Evolutionary conservation across 345 rosid species (phyloP).

Genomic region (Carallia brachiata): DNA sequence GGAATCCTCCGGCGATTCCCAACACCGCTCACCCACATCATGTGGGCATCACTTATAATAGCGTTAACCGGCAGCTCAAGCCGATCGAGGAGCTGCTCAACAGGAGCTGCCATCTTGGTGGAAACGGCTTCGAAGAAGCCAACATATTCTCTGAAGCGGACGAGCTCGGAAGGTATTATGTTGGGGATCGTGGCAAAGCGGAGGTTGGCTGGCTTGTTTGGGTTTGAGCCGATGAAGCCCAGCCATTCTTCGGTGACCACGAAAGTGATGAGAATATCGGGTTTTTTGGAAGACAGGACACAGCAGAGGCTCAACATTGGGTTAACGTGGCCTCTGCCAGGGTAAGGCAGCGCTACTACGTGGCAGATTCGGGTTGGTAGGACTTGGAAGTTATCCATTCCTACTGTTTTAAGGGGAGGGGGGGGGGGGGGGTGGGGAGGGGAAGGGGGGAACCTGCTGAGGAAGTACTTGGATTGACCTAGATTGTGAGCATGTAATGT

Average conservation of each 20-base stretch:
- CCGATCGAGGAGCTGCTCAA: slow-evolving; percentile 19
- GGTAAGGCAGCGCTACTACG: slow-evolving; percentile 19
- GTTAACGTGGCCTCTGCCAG: slow-evolving; percentile 25
- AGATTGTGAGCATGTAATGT: no score
- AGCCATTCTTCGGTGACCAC: slow-evolving; percentile 24
- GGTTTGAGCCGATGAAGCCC: slow-evolving; percentile 8
- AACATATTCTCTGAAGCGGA: slow-evolving; percentile 13
- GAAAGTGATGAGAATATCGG: slow-evolving; percentile 15
- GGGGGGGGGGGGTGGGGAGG: no score
- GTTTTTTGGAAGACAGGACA: slow-evolving; percentile 4
- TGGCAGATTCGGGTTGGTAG: slow-evolving; percentile 1
- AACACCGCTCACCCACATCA: slow-evolving; percentile 15
- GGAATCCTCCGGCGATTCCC: slow-evolving; percentile 22
- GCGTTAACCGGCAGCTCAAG: background rate
- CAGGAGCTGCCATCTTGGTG: slow-evolving; percentile 19
- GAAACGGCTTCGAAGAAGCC: slow-evolving; percentile 21
- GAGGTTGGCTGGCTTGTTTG: slow-evolving; percentile 3
- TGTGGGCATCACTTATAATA: slow-evolving; percentile 15
- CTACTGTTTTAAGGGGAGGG: no score
- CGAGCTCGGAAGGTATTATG: slow-evolving; percentile 27
- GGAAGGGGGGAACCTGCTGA: no score
- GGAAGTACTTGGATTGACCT: no score
- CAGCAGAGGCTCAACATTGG: slow-evolving; percentile 25
- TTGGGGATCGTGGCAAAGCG: slow-evolving; percentile 19
- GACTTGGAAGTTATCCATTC: background rate